These are phyloP conservation scores for Fusarium pininemorale DNA, from an alignment of 2,329 filamentous ascomycete genomes.

Conservation along the genomic window DNA sequence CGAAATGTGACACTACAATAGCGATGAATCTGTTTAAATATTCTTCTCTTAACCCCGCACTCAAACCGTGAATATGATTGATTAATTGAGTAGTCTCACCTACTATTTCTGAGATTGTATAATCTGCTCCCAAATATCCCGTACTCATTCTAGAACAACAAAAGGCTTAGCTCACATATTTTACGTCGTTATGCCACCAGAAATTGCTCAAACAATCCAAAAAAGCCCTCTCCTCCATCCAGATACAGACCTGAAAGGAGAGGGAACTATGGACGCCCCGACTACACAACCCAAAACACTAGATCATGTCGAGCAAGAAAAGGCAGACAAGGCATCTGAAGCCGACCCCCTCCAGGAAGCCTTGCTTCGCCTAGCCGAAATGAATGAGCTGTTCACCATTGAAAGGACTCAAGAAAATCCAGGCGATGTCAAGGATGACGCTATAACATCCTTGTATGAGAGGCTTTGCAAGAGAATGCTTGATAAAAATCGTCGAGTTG, in stretches of 20 bases:
- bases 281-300: not conserved
- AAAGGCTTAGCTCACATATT: too few species aligned
- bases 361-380: not conserved
- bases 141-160: too few species aligned
- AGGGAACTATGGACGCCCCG: not conserved
- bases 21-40: too few species aligned
- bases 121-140: too few species aligned
- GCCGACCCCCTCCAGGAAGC: not conserved
- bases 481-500: too few species aligned
- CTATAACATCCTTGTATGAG: not conserved
- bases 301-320: not conserved
- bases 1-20: too few species aligned
- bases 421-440: accelerated
- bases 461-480: accelerated
- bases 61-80: too few species aligned
- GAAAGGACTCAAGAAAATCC: not conserved
- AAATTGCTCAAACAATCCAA: not conserved
- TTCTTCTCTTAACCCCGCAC: too few species aligned
- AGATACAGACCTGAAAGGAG: not conserved
- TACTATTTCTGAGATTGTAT: too few species aligned
- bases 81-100: too few species aligned
- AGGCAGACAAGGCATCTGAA: not conserved
- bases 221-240: too few species aligned
- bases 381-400: not conserved
- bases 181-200: too few species aligned